Evolutionary conservation across 768 basidiomycete genomes (phyloP).

Genomic region (Collybia sp.): DNA sequence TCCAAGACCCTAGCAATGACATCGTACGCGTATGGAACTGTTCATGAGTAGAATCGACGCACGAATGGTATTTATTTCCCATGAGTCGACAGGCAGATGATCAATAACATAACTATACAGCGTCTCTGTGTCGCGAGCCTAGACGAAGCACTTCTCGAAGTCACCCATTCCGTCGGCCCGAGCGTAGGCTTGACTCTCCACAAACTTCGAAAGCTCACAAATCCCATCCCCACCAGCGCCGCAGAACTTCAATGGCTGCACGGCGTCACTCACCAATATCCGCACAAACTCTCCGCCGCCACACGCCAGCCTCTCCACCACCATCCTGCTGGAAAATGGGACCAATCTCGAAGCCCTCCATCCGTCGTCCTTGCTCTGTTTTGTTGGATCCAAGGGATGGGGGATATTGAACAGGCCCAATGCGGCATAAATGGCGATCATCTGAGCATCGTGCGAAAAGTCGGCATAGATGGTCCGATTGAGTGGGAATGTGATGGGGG

Average conservation of each 20-base stretch:
- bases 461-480: slow-evolving; percentile 65
- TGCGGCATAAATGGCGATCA: slow-evolving; percentile 71
- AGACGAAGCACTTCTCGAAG: slow-evolving; percentile 57
- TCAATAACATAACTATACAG: too few relatives aligned
- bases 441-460: slow-evolving; percentile 84
- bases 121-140: too few relatives aligned
- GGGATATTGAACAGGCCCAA: slow-evolving; percentile 48
- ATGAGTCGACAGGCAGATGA: too few relatives aligned
- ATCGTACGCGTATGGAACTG: too few relatives aligned
- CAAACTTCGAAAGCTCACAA: slow-evolving; percentile 62
- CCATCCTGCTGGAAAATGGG: slow-evolving; percentile 73
- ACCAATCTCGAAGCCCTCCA: slow-evolving; percentile 62
- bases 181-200: slow-evolving; percentile 68
- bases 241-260: slow-evolving; percentile 63
- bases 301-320: slow-evolving; percentile 66
- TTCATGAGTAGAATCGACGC: too few relatives aligned
- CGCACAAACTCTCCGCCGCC: slow-evolving; percentile 49
- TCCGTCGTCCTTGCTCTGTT: slow-evolving; percentile 26
- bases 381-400: slow-evolving; percentile 24
- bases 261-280: slow-evolving; percentile 73
- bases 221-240: slow-evolving; percentile 46
- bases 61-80: too few relatives aligned
- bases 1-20: too few relatives aligned
- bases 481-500: slow-evolving; percentile 68
- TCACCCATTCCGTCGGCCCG: slow-evolving; percentile 65